Percentiles rank a stretch among this genome's conserved stretches.
Evolutionary conservation across 805 yeast genomes (phyloP).

Genomic region (Ogataea dorogensis): DNA sequence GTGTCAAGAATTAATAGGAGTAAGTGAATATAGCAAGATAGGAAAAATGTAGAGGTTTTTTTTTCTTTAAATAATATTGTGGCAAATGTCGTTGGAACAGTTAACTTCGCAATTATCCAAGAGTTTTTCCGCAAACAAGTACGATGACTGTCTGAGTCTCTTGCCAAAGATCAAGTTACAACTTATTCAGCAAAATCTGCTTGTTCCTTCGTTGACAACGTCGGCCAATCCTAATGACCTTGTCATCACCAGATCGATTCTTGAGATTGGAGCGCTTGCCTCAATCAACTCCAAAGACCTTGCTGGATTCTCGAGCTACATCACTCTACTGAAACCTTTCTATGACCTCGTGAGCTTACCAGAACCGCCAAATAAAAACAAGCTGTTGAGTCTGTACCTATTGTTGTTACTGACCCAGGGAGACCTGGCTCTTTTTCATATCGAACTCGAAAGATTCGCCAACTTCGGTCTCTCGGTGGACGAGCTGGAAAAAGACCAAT

Average conservation of each 20-base stretch:
- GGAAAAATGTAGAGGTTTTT: background rate
- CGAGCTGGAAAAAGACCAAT: conserved; percentile 64
- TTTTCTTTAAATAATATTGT: conserved; percentile 2
- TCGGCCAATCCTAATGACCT: conserved; percentile 59
- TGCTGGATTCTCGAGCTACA: conserved; percentile 65
- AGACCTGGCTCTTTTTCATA: conserved; percentile 83
- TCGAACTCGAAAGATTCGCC: conserved; percentile 75
- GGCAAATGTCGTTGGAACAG: conserved; percentile 57
- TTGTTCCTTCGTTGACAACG: conserved; percentile 57
- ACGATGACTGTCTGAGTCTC: conserved; percentile 55
- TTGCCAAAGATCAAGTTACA: conserved; percentile 76
- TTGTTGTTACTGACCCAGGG: conserved; percentile 78
- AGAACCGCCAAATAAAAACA: conserved; percentile 59
- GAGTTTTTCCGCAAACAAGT: conserved; percentile 62
- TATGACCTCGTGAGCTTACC: conserved; percentile 45
- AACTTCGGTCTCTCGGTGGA: conserved; percentile 41
- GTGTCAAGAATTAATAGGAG: conserved; percentile 32
- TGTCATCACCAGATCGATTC: conserved; percentile 71
- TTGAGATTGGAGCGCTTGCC: conserved; percentile 86
- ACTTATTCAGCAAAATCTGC: conserved; percentile 70
- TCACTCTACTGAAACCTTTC: conserved; percentile 75
- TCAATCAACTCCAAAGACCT: conserved; percentile 65
- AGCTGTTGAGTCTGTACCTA: conserved; percentile 73
- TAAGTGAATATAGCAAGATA: conserved; percentile 3
- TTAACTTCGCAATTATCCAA: conserved; percentile 67